Evolutionary conservation across 1,139 yeast genomes (phyloP).

Genomic region (Sugiyamaella japonica): DNA sequence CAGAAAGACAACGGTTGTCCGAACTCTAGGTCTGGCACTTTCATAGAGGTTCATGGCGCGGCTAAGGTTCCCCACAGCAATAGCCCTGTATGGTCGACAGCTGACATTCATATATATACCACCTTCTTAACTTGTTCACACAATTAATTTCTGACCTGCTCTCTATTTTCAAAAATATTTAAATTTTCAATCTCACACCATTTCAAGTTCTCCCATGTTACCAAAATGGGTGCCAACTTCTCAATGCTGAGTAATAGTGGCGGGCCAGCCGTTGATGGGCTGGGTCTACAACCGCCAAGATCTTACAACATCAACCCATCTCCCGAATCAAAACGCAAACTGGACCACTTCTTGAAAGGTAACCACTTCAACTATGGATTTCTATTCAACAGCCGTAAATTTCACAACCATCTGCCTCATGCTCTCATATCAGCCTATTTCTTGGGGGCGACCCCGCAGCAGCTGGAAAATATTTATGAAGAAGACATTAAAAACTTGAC

Average conservation of each 20-base stretch:
- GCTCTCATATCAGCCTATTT: constrained; percentile 27
- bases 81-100: not conserved
- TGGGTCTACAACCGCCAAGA: constrained; percentile 21
- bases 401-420: constrained; percentile 40
- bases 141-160: too few relatives aligned
- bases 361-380: constrained; percentile 37
- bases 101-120: not conserved
- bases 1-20: not conserved
- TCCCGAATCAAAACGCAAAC: constrained; percentile 25
- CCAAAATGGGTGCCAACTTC: constrained; percentile 9
- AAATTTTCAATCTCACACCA: too few relatives aligned
- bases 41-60: too few relatives aligned
- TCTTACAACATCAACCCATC: constrained; percentile 25
- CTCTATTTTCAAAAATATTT: too few relatives aligned
- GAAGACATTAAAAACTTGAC: constrained; percentile 22
- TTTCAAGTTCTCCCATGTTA: not conserved
- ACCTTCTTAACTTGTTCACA: too few relatives aligned
- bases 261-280: constrained; percentile 21
- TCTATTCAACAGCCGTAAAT: constrained; percentile 33
- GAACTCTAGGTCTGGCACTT: too few relatives aligned
- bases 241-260: constrained; percentile 3
- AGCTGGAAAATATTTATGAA: constrained; percentile 33
- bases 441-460: constrained; percentile 28
- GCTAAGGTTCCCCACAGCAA: not conserved
- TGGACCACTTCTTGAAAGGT: constrained; percentile 34